Evolutionary conservation across 768 basidiomycete species (phyloP), one percentile per base, ranked within the genome.

Genomic region (Naganishia kalamii): DNA sequence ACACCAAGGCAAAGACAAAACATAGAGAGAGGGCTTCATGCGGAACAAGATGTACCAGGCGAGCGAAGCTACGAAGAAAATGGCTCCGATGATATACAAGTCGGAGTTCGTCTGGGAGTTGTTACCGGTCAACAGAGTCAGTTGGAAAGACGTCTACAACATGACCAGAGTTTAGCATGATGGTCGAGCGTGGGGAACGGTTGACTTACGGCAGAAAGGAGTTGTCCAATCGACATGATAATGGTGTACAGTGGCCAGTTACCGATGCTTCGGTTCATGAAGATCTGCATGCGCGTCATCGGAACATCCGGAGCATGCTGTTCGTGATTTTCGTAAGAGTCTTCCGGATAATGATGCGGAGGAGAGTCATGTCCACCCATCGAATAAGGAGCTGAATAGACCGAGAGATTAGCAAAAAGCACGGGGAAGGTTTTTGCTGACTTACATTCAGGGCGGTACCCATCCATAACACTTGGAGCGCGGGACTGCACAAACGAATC

Each of bases 231-330:
- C 30, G 87, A 91, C 67, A 94, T 88, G 72, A 93, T 81, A 71
- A 93, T 88, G 44, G 90, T 88, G 78, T 96, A 96, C 68, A 96
- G 76, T 0, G 92, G 92, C 92, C 92, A 96, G 37, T 88, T 88
- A 44, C 79, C 84, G 50, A 92, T 75, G 76, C 90, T 85, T 47
- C 90, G 82, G 32, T 89, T 83, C 84, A 96, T 83, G 25, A 86
- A 84, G 68, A 93, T 87, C 74, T 96, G 92, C 47, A 92, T 74
- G 62, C 87, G 81, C 6, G 86, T 88, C 90, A 96, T 90, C 19
- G 85, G 80, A 23, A 88, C 87, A n/a, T 83, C 70, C 23, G 78
- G 75, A 21, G 76, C 76, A 37, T 66, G 62, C 21, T 73, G 71
- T 13, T 71, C 72, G 59, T 72, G 70, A 79, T 81, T 68, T 82